Evolutionary conservation across 139 green algal species (phyloP).

Genomic region (Coelastrella sp.): DNA sequence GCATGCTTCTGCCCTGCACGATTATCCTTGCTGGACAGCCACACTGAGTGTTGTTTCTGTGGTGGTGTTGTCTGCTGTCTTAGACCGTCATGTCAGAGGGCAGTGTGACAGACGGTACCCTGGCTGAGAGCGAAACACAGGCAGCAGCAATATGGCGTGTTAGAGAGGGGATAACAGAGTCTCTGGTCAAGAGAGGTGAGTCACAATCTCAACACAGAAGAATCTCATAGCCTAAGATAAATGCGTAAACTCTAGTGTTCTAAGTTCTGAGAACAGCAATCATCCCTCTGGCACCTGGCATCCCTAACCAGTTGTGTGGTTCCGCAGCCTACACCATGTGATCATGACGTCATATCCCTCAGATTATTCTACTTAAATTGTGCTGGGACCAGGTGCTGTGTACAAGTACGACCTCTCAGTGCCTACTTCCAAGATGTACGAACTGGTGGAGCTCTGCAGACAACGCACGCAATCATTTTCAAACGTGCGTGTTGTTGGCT

Average conservation of each 20-base stretch:
- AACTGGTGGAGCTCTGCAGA: constrained; percentile 83
- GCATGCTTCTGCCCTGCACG: not conserved
- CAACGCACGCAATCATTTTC: constrained; percentile 32
- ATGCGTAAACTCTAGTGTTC: no score
- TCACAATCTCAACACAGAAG: not conserved
- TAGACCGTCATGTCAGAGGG: constrained; percentile 47
- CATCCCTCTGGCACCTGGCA: no score
- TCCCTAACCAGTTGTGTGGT: no score
- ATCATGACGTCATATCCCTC: no score
- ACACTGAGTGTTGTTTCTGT: not conserved
- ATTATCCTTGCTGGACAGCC: not conserved
- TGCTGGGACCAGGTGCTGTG: constrained; percentile 66
- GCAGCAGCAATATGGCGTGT: constrained; percentile 87
- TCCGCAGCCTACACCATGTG: no score
- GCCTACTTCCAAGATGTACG: constrained; percentile 82
- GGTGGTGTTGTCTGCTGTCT: not conserved
- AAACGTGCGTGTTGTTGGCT: constrained; percentile 81
- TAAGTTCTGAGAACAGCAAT: no score
- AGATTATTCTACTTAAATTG: no score
- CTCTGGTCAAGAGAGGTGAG: constrained; percentile 75
- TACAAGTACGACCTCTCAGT: constrained; percentile 97
- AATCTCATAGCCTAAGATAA: no score
- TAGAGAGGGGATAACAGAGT: constrained; percentile 90
- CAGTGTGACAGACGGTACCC: constrained; percentile 61
- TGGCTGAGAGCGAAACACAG: constrained; percentile 71